Conservation (phyloP, 1,284 basidiomycete genomes). For the Moesziomyces sp. region DNA sequence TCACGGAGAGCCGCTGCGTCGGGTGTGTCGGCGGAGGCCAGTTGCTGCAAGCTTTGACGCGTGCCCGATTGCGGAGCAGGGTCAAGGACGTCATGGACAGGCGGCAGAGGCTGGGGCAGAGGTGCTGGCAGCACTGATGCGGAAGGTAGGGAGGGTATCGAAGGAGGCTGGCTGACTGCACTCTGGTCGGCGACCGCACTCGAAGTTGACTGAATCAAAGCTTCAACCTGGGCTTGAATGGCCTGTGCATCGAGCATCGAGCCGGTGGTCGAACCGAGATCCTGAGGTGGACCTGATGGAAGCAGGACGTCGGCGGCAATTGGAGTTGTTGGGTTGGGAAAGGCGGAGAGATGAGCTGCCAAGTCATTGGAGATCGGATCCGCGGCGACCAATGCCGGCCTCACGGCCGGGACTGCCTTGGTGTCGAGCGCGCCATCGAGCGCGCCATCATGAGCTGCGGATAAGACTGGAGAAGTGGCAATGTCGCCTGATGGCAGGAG, state of each 20-base stretch:
- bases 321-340: background rate
- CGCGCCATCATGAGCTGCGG: background rate
- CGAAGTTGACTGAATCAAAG: constrained; percentile 36
- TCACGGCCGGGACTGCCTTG: background rate
- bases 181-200: constrained; percentile 17
- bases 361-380: background rate
- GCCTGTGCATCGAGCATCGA: constrained; percentile 30
- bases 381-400: background rate
- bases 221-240: constrained; percentile 45
- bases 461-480: background rate
- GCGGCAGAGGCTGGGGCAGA: background rate
- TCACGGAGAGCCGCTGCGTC: background rate
- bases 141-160: background rate
- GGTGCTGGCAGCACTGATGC: background rate
- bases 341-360: background rate
- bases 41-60: background rate
- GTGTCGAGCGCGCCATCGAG: no score
- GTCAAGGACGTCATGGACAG: background rate
- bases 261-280: background rate
- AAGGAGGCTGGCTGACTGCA: constrained; percentile 1
- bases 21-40: background rate
- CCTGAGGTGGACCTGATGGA: background rate
- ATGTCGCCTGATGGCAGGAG: constrained; percentile 8
- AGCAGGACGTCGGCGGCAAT: background rate
- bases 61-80: background rate